These are phyloP conservation scores for Rhinocladiella mackenziei DNA, from an alignment of 2,329 filamentous ascomycete species.

Conservation along the genomic window DNA sequence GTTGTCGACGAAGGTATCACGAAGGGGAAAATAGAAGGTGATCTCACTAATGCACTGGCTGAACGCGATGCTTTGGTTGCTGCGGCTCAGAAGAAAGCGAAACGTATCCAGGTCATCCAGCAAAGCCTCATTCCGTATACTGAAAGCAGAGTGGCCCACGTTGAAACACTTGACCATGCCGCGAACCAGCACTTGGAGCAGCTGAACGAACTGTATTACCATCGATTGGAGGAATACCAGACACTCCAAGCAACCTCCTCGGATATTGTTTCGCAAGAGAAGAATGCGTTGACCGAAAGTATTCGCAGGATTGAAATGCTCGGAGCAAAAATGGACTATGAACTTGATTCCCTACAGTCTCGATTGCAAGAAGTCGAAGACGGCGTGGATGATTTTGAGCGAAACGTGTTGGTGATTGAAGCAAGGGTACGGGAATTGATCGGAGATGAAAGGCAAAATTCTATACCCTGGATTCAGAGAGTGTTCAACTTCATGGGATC, in stretches of 20 bases:
- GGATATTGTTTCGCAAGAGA: slow-evolving; percentile 66
- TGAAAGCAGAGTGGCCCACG: slow-evolving; percentile 40
- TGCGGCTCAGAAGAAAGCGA: slow-evolving; percentile 39
- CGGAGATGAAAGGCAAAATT: slow-evolving; percentile 43
- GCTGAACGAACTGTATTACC: slow-evolving; percentile 64
- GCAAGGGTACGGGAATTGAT: slow-evolving; percentile 60
- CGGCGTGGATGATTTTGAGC: slow-evolving; percentile 72
- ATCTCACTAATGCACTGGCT: slow-evolving; percentile 21
- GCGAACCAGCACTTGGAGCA: slow-evolving; percentile 62
- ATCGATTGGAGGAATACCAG: slow-evolving; percentile 67
- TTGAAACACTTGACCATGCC: slow-evolving; percentile 58
- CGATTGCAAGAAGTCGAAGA: slow-evolving; percentile 86
- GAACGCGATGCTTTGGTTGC: slow-evolving; percentile 37
- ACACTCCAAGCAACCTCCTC: slow-evolving; percentile 63
- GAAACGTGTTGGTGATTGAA: slow-evolving; percentile 70
- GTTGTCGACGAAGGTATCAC: slow-evolving; percentile 16
- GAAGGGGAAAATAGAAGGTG: slow-evolving; percentile 21
- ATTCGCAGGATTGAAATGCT: slow-evolving; percentile 76
- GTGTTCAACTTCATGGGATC: slow-evolving; percentile 18
- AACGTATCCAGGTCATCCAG: slow-evolving; percentile 38
- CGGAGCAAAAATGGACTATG: slow-evolving; percentile 84
- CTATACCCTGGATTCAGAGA: slow-evolving; percentile 17
- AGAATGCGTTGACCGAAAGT: slow-evolving; percentile 63
- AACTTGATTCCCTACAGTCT: slow-evolving; percentile 72
- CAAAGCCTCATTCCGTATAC: slow-evolving; percentile 42